phyloP scores from a whole-genome alignment of 768 basidiomycete genomes.

The Naganishia friedmannii region DNA sequence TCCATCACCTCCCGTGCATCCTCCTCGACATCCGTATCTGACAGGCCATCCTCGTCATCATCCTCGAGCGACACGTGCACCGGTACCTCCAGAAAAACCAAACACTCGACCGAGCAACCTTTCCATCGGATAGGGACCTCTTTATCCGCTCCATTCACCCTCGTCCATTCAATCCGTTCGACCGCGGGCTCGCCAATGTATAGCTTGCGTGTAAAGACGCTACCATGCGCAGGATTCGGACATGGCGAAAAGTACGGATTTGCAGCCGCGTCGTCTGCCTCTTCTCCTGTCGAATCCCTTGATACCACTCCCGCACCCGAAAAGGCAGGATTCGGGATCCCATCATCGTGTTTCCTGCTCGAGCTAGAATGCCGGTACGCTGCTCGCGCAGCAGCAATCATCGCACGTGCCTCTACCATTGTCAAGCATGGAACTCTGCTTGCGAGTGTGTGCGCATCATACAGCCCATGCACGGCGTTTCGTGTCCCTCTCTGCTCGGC shows the following conservation, averaged over 20 bases:
- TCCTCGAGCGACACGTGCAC: conserved; percentile 33
- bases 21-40: conserved; percentile 32
- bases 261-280: conserved; percentile 40
- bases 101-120: conserved; percentile 47
- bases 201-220: conserved; percentile 34
- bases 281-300: background rate
- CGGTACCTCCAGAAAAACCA: conserved; percentile 42
- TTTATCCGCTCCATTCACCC: conserved; percentile 35
- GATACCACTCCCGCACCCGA: background rate
- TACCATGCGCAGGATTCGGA: conserved; percentile 42
- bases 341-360: conserved; percentile 10
- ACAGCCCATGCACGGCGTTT: conserved; percentile 8
- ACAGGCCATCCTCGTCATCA: conserved; percentile 27
- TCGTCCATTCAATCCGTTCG: conserved; percentile 46
- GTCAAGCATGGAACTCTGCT: background rate
- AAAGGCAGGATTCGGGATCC: conserved; percentile 25
- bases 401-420: background rate
- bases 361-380: conserved; percentile 8
- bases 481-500: conserved; percentile 26
- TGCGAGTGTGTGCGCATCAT: conserved; percentile 3
- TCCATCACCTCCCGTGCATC: background rate
- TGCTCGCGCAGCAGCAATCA: conserved; percentile 6
- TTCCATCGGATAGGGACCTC: conserved; percentile 42
- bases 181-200: conserved; percentile 43
- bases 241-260: conserved; percentile 48